Evolutionary conservation across 768 basidiomycete genomes (phyloP), one percentile per base, ranked within the genome.

Genomic region (Strobilomyces confusus): DNA sequence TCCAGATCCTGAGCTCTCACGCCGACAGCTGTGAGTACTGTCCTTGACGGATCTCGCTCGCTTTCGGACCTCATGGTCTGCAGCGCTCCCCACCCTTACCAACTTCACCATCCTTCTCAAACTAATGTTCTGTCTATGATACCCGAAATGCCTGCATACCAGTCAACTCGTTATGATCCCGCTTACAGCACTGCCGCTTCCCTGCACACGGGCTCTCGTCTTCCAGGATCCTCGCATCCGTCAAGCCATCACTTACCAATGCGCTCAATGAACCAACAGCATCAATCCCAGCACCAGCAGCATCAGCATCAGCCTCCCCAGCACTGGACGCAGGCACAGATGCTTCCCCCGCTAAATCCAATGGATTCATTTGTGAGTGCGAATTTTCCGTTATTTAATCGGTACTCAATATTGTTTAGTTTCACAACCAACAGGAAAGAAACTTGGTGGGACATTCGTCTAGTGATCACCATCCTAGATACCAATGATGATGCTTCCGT

Each of bases 311-410:
- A 63, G 36, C 42, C 44, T 5, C 15, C 51, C 11, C 73, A 73
- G 45, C 81, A 83, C 48, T 86, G 84, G 84, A 73, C 73, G 46
- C 72, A 78, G n/a, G 64, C 77, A 36, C 68, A 69, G 17, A 64
- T 78, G 55, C 61, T 76, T 51, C 66, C 74, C 25, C 73, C 79
- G 19, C 59, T 78, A 47, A 79, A 84, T 59, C 73, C 79, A 14
- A 75, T 84, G 64, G 83, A 88, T 43, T 68, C 84, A 52, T 89
- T 81, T 67, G 88, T 90, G 69, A 73, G 85, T 72, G 14, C 32
- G 48, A 44, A 19, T 3, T 33, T 41, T 22, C 22, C 48, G 4
- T 13, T 19, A 43, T 50, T 58, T 22, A 23, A 23, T 48, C 41
- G 40, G 54, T 46, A 43, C 58, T 65, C 46, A 57, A 51, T 32